Evolutionary conservation across 805 yeast species (phyloP).

Genomic region (Monosporozyma aerobia): DNA sequence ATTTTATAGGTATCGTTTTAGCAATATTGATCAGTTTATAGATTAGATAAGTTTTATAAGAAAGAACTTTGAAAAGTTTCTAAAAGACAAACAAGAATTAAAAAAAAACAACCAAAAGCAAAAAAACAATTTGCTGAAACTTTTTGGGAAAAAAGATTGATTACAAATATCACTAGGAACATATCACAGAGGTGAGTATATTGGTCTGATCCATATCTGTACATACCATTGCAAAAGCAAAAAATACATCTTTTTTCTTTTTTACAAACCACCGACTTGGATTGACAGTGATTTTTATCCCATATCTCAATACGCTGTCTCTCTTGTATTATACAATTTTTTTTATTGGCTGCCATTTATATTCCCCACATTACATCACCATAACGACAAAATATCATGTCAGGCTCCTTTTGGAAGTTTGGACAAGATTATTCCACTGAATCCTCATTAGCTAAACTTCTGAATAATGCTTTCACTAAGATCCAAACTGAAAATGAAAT

Average conservation of each 20-base stretch:
- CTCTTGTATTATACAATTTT: background rate
- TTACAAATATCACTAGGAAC: too few species aligned
- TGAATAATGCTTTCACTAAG: constrained; percentile 31
- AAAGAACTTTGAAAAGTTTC: too few species aligned
- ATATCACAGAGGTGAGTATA: background rate
- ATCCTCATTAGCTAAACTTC: constrained; percentile 44
- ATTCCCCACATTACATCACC: background rate
- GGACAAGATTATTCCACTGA: constrained; percentile 48
- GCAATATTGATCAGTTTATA: too few species aligned
- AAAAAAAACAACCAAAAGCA: too few species aligned
- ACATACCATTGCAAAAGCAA: background rate
- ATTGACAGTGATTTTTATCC: background rate
- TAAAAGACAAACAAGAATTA: too few species aligned
- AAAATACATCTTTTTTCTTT: background rate
- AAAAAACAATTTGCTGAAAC: too few species aligned
- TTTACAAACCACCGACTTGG: too few species aligned
- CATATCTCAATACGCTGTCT: background rate
- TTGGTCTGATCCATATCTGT: background rate
- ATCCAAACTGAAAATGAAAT: constrained; percentile 9
- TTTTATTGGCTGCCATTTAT: background rate
- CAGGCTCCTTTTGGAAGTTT: constrained; percentile 52
- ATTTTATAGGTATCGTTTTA: too few species aligned
- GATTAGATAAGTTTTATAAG: too few species aligned
- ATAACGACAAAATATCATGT: constrained; percentile 19
- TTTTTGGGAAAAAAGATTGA: too few species aligned